These are phyloP conservation scores for Reutealis trisperma DNA, from an alignment of 345 rosid species.

Conservation along the genomic window DNA sequence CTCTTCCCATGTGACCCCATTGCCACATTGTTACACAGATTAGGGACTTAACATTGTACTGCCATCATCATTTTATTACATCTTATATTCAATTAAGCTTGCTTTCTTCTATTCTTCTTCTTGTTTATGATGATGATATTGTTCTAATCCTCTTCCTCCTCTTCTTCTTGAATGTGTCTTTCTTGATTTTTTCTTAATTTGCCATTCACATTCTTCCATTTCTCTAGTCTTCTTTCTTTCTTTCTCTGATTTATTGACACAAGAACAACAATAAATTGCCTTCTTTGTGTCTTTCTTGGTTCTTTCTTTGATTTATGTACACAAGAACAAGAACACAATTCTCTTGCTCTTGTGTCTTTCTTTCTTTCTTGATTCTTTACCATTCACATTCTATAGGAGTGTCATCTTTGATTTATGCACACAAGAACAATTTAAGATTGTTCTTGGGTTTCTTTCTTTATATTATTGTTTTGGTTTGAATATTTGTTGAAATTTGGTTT, in stretches of 20 bases:
- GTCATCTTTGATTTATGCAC: too few species aligned
- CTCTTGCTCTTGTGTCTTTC: not conserved
- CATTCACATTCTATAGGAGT: not conserved
- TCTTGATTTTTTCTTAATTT: not conserved
- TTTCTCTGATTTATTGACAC: not conserved
- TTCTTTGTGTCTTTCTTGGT: not conserved
- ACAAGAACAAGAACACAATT: too few species aligned
- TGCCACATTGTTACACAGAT: slow-evolving; percentile 23
- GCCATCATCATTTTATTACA: too few species aligned
- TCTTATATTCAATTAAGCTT: not conserved
- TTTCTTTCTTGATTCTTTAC: not conserved
- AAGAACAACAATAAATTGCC: too few species aligned
- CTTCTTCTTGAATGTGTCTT: too few species aligned
- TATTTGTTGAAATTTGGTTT: not conserved
- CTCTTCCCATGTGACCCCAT: slow-evolving; percentile 61
- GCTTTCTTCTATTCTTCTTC: too few species aligned
- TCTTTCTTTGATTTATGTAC: not conserved
- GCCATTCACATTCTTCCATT: not conserved
- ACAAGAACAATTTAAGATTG: too few species aligned
- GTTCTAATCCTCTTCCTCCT: not conserved
- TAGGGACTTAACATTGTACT: not conserved
- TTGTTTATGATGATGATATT: not conserved
- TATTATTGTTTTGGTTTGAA: not conserved
- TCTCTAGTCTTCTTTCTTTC: not conserved
- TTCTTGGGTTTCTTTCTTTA: not conserved